Evolutionary conservation across 2,329 filamentous ascomycete species (phyloP).

Genomic region (Pestalotiopsis sp.): DNA sequence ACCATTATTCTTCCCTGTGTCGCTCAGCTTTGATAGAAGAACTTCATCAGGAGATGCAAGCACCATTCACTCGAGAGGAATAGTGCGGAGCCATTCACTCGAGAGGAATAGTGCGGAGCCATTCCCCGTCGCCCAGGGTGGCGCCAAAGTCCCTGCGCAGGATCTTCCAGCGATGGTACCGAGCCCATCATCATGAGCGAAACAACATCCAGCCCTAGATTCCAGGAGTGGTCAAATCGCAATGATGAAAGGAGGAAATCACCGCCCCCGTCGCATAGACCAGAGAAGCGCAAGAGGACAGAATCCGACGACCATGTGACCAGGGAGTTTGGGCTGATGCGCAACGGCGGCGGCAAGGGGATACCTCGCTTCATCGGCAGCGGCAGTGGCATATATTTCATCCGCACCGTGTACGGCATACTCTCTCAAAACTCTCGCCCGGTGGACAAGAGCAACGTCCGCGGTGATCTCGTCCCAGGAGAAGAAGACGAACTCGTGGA

Average conservation of each 20-base stretch:
- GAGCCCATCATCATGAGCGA: not conserved
- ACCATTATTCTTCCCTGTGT: too few relatives aligned
- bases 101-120: too few relatives aligned
- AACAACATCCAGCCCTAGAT: not conserved
- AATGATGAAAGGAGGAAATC: conserved; percentile 3
- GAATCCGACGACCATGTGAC: conserved; percentile 1
- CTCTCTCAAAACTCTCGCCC: conserved; percentile 36
- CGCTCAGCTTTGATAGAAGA: too few relatives aligned
- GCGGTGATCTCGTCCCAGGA: conserved; percentile 53
- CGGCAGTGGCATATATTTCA: conserved; percentile 62
- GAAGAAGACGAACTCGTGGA: conserved; percentile 55
- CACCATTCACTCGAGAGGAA: too few relatives aligned
- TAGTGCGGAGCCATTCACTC: too few relatives aligned
- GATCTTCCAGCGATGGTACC: not conserved
- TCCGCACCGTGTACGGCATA: conserved; percentile 55
- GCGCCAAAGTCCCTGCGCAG: not conserved
- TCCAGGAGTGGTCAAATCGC: conserved; percentile 8
- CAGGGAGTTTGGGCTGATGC: conserved; percentile 46
- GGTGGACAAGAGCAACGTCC: conserved; percentile 32
- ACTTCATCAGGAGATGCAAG: too few relatives aligned
- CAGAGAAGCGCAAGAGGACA: conserved; percentile 6
- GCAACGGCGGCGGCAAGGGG: conserved; percentile 47
- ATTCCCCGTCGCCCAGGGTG: not conserved
- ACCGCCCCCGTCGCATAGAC: not conserved
- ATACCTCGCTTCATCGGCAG: conserved; percentile 59